Conservation (phyloP, 1,284 basidiomycete genomes). For the Fomitiporia mediterranea region DNA sequence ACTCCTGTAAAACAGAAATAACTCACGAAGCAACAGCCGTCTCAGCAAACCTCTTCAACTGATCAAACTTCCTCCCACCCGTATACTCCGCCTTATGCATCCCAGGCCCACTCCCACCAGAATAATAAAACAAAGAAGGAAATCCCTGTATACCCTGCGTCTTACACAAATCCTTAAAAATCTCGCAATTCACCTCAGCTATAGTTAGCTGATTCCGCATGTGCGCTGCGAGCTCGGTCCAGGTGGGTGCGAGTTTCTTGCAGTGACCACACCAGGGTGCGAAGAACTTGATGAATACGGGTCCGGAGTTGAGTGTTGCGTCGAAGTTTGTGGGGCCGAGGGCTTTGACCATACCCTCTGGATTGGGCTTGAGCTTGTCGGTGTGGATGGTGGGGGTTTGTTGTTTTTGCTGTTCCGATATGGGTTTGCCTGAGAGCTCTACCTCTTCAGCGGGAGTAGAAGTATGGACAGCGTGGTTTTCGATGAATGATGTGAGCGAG, state of each 20-base stretch:
- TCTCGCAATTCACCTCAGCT: conserved; percentile 85
- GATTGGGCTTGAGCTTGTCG: conserved; percentile 40
- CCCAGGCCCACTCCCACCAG: conserved; percentile 36
- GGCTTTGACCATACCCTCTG: conserved; percentile 55
- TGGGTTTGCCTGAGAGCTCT: conserved; percentile 13
- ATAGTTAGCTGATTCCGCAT: conserved; percentile 71
- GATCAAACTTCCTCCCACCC: conserved; percentile 62
- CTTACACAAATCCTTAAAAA: conserved; percentile 59
- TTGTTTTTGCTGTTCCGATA: conserved; percentile 17
- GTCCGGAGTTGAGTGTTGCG: conserved; percentile 48
- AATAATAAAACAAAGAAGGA: conserved; percentile 74
- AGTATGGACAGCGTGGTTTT: conserved; percentile 26
- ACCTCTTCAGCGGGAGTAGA: conserved; percentile 17
- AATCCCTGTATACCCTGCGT: conserved; percentile 67
- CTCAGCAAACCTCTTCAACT: conserved; percentile 66
- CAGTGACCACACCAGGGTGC: conserved; percentile 94
- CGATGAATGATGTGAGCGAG: conserved; percentile 44
- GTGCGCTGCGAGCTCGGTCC: conserved; percentile 64
- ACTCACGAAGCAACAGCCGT: conserved; percentile 64
- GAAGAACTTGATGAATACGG: conserved; percentile 85
- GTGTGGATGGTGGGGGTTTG: conserved; percentile 10
- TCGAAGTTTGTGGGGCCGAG: conserved; percentile 53
- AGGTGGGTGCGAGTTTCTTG: conserved; percentile 82
- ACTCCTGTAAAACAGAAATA: not conserved
- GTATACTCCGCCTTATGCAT: conserved; percentile 62